phyloP scores from a whole-genome alignment of 176 grass and related monocot genomes.

The Hordeum marinum region DNA sequence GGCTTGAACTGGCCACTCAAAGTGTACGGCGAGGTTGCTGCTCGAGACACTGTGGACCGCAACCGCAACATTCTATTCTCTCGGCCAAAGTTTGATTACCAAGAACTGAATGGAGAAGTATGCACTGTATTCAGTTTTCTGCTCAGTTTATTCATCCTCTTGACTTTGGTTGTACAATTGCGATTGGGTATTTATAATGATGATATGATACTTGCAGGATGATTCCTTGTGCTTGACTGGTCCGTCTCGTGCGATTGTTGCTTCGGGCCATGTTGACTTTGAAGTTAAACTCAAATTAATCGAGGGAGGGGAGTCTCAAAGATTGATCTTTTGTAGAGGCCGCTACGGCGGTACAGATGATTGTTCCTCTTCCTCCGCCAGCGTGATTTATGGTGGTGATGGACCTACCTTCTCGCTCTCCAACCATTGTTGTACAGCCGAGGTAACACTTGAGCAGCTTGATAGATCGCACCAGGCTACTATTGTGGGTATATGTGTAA shows the following conservation, averaged over 20 bases:
- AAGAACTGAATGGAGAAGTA: not conserved
- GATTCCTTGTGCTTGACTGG: not conserved
- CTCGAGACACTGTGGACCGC: not conserved
- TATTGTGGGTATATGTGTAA: not conserved
- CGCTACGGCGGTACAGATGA: too few relatives aligned
- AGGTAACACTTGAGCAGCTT: not conserved
- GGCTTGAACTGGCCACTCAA: not conserved
- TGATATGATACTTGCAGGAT: not conserved
- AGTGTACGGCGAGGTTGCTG: not conserved
- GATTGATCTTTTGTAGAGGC: too few relatives aligned
- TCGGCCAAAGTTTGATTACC: not conserved
- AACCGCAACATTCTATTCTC: not conserved
- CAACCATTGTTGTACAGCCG: not conserved
- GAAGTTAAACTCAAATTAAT: not conserved
- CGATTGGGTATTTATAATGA: not conserved
- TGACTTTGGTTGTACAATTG: not conserved
- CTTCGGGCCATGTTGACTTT: not conserved
- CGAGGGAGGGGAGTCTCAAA: too few relatives aligned
- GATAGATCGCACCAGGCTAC: not conserved
- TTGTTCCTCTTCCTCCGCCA: too few relatives aligned
- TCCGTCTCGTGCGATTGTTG: not conserved
- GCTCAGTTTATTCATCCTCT: not conserved
- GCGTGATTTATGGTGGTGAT: too few relatives aligned
- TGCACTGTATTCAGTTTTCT: not conserved
- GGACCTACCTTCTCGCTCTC: not conserved